These are phyloP conservation scores for Acidiella bohemica DNA, from an alignment of 495 filamentous ascomycete genomes.

Conservation along the genomic window DNA sequence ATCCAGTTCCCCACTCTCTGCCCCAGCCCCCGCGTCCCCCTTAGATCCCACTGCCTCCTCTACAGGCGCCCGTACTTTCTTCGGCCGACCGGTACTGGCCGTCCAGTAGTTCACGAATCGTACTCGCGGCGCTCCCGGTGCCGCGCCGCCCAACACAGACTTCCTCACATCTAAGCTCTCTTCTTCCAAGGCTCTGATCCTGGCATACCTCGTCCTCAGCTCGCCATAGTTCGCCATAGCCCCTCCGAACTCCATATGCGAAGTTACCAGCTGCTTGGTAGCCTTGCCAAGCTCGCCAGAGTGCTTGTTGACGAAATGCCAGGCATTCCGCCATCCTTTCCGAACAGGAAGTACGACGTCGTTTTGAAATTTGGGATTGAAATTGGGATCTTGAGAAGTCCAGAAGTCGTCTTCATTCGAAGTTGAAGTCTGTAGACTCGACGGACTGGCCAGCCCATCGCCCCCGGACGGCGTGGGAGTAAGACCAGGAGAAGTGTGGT, in stretches of 20 bases:
- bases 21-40: neutral
- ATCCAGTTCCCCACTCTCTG: neutral
- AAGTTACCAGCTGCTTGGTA: conserved; percentile 58
- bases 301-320: conserved; percentile 74
- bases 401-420: conserved; percentile 18
- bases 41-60: neutral
- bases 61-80: conserved; percentile 30
- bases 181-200: conserved; percentile 55
- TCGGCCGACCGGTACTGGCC: conserved; percentile 54
- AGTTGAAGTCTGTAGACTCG: neutral
- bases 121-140: conserved; percentile 33
- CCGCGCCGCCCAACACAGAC: conserved; percentile 10
- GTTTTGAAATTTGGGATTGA: conserved; percentile 60
- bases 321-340: conserved; percentile 48
- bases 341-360: conserved; percentile 52
- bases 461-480: neutral
- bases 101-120: conserved; percentile 90
- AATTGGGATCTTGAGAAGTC: conserved; percentile 45
- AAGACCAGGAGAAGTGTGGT: conserved; percentile 1
- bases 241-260: conserved; percentile 69
- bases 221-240: conserved; percentile 63
- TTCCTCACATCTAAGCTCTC: conserved; percentile 34
- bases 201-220: conserved; percentile 54
- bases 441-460: neutral
- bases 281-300: conserved; percentile 53